phyloP scores from a whole-genome alignment of 129 eudicot genomes.

The Lactuca saligna region DNA sequence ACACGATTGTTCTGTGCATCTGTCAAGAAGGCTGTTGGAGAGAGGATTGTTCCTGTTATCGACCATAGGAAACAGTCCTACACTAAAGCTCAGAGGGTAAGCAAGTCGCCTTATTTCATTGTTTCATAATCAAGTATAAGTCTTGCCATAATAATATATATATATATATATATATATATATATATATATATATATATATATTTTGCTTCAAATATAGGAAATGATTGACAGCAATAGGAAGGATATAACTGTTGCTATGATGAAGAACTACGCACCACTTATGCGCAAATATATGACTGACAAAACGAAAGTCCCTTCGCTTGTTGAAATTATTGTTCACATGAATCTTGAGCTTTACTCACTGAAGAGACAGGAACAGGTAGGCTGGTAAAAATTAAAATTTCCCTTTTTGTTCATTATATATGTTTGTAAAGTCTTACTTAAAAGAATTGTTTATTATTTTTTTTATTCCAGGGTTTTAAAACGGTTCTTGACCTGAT shows the following conservation, averaged over 20 bases:
- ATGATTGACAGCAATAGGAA: constrained; percentile 59
- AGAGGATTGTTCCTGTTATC: constrained; percentile 86
- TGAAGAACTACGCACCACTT: constrained; percentile 89
- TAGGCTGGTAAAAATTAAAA: constrained; percentile 15
- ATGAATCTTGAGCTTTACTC: constrained; percentile 95
- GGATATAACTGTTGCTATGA: constrained; percentile 72
- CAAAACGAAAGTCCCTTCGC: constrained; percentile 77
- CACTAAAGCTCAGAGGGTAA: constrained; percentile 85
- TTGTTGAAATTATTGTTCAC: constrained; percentile 64
- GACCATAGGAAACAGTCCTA: constrained; percentile 65
- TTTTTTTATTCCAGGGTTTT: constrained; percentile 50
- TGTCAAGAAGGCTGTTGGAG: constrained; percentile 90
- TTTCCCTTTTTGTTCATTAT: neutral
- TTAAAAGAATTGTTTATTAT: neutral
- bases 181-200: too few relatives aligned
- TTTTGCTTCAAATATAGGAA: constrained; percentile 51
- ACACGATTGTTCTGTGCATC: constrained; percentile 77
- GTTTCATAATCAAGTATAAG: neutral
- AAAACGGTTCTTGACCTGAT: constrained; percentile 66
- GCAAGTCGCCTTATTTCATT: constrained; percentile 6
- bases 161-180: too few relatives aligned
- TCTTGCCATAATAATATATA: neutral
- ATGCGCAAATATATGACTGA: constrained; percentile 92
- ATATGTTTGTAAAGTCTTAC: neutral
- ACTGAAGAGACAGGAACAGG: constrained; percentile 95